A percentile compares a stretch with the other conserved stretches of the same genome.
phyloP scores from a whole-genome alignment of 2,329 filamentous ascomycete genomes.

The Orbilia ellipsospora region DNA sequence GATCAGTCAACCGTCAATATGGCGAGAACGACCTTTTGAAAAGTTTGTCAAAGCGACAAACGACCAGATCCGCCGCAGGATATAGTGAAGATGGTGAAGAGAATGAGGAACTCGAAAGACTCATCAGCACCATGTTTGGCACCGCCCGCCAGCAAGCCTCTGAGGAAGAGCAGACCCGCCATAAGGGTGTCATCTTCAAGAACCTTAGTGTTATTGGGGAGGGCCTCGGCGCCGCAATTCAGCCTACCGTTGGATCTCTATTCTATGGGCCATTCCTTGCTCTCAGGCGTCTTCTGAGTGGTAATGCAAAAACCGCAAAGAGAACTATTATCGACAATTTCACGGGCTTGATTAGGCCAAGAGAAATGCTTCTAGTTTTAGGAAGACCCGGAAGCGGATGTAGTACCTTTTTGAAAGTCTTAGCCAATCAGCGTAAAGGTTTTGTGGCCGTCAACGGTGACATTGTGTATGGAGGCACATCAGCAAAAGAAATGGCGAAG shows the following conservation, averaged over 20 bases:
- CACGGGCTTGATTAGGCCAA: conserved; percentile 61
- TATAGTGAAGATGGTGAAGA: conserved; percentile 61
- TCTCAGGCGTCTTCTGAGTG: conserved; percentile 64
- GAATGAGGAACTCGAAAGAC: conserved; percentile 69
- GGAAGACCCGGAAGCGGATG: conserved; percentile 80
- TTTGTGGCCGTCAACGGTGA: conserved; percentile 61
- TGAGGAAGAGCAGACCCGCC: conserved; percentile 76
- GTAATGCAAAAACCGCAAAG: conserved; percentile 25
- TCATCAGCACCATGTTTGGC: conserved; percentile 79
- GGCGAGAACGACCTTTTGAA: conserved; percentile 16
- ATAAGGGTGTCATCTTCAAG: conserved; percentile 77
- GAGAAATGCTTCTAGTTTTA: conserved; percentile 87
- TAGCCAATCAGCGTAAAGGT: conserved; percentile 70
- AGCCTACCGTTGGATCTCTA: conserved; percentile 69
- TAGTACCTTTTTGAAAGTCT: conserved; percentile 74
- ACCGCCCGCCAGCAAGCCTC: conserved; percentile 72
- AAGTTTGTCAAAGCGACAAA: conserved; percentile 9
- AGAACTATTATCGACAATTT: conserved; percentile 56
- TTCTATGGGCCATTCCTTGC: conserved; percentile 67
- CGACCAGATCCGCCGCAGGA: background rate
- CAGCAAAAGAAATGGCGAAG: conserved; percentile 68
- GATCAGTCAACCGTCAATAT: conserved; percentile 5
- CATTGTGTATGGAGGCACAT: conserved; percentile 69
- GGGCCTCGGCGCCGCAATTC: conserved; percentile 73
- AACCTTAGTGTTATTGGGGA: conserved; percentile 76